These are phyloP conservation scores for Sporopachydermia cereana DNA, from an alignment of 1,139 yeast species.

Conservation along the genomic window DNA sequence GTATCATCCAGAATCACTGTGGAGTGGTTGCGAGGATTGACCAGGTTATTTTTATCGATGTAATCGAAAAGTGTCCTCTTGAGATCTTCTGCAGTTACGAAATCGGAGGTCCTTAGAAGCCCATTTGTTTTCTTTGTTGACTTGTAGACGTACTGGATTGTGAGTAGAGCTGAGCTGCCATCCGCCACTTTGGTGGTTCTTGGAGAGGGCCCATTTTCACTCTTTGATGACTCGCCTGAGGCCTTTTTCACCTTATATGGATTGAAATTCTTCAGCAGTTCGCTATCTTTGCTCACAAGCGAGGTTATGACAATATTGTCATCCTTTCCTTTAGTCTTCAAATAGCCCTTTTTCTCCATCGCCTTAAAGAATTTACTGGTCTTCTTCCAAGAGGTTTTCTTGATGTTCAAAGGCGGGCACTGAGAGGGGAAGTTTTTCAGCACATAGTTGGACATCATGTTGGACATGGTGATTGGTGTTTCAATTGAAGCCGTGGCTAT, in stretches of 20 bases:
- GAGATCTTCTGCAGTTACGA: conserved; percentile 44
- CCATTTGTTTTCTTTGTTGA: conserved; percentile 40
- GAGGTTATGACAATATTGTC: conserved; percentile 57
- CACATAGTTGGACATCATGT: conserved; percentile 59
- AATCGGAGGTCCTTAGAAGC: conserved; percentile 33
- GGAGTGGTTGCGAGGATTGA: conserved; percentile 36
- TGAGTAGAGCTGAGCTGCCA: conserved; percentile 20
- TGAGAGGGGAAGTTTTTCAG: conserved; percentile 61
- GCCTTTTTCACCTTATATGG: conserved; percentile 41
- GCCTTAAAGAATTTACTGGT: conserved; percentile 74
- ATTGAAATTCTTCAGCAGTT: conserved; percentile 44
- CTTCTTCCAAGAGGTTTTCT: conserved; percentile 84
- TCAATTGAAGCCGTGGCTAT: conserved; percentile 46
- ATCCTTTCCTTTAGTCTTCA: conserved; percentile 62
- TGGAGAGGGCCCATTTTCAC: too few species aligned
- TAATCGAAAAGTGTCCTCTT: conserved; percentile 42
- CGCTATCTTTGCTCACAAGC: conserved; percentile 37
- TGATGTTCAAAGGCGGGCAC: conserved; percentile 49
- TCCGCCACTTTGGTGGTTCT: neutral
- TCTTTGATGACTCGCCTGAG: conserved; percentile 8
- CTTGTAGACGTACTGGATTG: conserved; percentile 35
- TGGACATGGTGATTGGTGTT: conserved; percentile 54
- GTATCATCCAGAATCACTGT: conserved; percentile 43
- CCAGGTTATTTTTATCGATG: conserved; percentile 39
- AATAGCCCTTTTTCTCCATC: conserved; percentile 63